These are phyloP conservation scores for Dendrobium nobile DNA, from an alignment of 106 monocot genomes.

Conservation along the genomic window DNA sequence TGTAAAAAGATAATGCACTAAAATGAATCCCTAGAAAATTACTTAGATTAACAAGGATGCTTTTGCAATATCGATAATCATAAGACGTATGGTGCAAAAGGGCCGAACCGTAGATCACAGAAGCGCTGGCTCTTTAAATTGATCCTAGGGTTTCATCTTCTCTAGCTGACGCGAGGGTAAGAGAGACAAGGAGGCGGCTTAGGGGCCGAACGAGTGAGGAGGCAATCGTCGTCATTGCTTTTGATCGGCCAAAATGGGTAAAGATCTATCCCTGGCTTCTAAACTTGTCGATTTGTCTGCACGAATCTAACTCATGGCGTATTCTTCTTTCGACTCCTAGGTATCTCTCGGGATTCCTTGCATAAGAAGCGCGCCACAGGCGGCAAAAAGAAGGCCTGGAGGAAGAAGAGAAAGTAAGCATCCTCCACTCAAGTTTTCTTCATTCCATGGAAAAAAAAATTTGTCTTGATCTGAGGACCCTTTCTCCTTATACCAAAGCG, in stretches of 20 bases:
- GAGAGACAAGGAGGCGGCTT: not conserved
- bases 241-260: not conserved
- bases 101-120: not conserved
- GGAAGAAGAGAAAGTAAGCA: constrained; percentile 29
- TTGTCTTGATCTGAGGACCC: not conserved
- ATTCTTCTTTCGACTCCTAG: not conserved
- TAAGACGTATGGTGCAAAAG: not conserved
- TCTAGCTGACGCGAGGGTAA: not conserved
- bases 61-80: not conserved
- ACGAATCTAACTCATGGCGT: not conserved
- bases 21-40: not conserved
- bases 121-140: not conserved
- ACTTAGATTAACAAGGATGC: not conserved
- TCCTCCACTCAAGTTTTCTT: not conserved
- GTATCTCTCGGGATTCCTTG: constrained; percentile 33
- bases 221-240: not conserved
- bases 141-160: constrained; percentile 1
- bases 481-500: not conserved
- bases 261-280: not conserved
- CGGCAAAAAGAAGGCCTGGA: constrained; percentile 33
- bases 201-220: not conserved
- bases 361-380: constrained; percentile 27
- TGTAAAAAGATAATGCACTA: too few species aligned
- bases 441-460: not conserved
- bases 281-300: not conserved